Evolutionary conservation across 1,284 basidiomycete genomes (phyloP), one percentile per base, ranked within the genome.

Genomic region (Cutaneotrichosporon sp.): DNA sequence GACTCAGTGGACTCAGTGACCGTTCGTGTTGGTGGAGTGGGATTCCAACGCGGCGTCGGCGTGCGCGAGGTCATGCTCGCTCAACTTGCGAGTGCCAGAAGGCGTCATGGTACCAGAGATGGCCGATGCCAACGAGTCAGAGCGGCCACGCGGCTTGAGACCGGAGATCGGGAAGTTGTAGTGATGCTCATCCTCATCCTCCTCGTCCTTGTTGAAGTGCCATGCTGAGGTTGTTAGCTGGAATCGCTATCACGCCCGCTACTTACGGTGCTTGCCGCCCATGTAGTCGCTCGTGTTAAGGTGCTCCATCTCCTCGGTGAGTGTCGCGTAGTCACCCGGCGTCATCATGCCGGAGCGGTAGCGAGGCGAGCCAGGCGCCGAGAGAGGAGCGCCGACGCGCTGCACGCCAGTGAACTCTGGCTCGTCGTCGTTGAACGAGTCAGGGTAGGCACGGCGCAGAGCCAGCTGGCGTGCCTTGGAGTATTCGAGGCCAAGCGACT

Each of bases 401-500:
- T 85, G 81, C 46, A 86, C 80, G 25, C 86, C 82, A 31, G 75
- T 75, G 60, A 80, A 81, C 69, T 86, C 84, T 50, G 83, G 82
- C 57, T 84, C 84, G 55, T 79, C 78, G 57, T 80, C 78, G 55
- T 78, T 83, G 77, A 97, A 98, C 54, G 87, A 85, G 65, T 97
- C 92, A 1, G 94, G 94, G 75, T 98, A 97, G 11, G 94, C 94
- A 44, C 94, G 80, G 60, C 94, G 80, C 50, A 98, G 79, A 24
- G 91, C 91, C 51, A 97, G 79, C 76, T 96, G 92, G 46, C 94
- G 80, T 32, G 90, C 88, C 79, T 97, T 98, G 70, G 87, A 86
- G 75, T 98, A 98, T 75, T 98, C 94, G 61, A 97, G 84, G 5
- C 94, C 94, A 24, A 98, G 78, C 65, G 92, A 90, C 80, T 98